phyloP scores from a whole-genome alignment of 495 filamentous ascomycete species.

The Penicillium arizonense region DNA sequence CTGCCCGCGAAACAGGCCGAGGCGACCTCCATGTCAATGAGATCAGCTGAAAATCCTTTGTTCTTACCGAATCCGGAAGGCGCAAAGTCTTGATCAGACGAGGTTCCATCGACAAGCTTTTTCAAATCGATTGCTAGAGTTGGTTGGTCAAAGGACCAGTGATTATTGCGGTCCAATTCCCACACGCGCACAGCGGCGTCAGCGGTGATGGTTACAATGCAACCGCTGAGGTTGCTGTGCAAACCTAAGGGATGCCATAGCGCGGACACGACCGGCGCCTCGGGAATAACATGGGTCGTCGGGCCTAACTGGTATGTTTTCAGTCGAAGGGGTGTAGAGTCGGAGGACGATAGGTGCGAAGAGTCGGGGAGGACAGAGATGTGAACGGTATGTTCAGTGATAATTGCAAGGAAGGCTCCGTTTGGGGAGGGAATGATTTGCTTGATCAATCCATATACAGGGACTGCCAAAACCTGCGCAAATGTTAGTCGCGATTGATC shows the following conservation, averaged over 20 bases:
- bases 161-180: slow-evolving; percentile 76
- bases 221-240: slow-evolving; percentile 52
- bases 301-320: slow-evolving; percentile 85
- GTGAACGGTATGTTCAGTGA: slow-evolving; percentile 81
- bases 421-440: slow-evolving; percentile 81
- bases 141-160: slow-evolving; percentile 82
- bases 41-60: slow-evolving; percentile 81
- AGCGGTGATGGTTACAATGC: slow-evolving; percentile 78
- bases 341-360: slow-evolving; percentile 63
- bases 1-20: slow-evolving; percentile 78
- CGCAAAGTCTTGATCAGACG: slow-evolving; percentile 70
- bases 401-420: slow-evolving; percentile 73
- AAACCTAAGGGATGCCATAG: slow-evolving; percentile 87
- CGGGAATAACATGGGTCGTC: slow-evolving; percentile 81
- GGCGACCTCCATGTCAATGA: slow-evolving; percentile 82
- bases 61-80: slow-evolving; percentile 67
- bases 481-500: slow-evolving; percentile 12
- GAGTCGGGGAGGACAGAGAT: slow-evolving; percentile 76
- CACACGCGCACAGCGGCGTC: slow-evolving; percentile 84
- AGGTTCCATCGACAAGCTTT: slow-evolving; percentile 76
- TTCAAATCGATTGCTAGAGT: slow-evolving; percentile 76
- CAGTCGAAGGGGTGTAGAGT: slow-evolving; percentile 63
- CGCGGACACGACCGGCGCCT: slow-evolving; percentile 70
- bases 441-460: slow-evolving; percentile 70
- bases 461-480: slow-evolving; percentile 63